These are phyloP conservation scores for Trichoderma sp. DNA, from an alignment of 2,329 filamentous ascomycete genomes.

Conservation along the genomic window DNA sequence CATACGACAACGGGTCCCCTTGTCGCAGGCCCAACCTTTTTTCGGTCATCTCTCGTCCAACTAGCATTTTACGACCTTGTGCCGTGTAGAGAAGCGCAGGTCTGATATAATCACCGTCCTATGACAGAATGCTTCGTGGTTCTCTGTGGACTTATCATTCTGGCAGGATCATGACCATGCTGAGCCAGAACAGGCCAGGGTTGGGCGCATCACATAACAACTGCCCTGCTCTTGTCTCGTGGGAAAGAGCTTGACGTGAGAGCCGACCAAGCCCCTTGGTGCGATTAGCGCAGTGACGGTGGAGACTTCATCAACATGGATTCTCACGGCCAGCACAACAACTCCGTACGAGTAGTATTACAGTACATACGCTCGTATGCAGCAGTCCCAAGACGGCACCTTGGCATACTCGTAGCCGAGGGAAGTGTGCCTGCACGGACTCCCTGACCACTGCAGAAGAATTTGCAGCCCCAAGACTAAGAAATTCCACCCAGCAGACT, in stretches of 20 bases:
- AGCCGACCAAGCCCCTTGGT: neutral
- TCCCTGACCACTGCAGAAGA: neutral
- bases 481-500: neutral
- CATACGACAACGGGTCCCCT: constrained; percentile 11
- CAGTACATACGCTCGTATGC: neutral
- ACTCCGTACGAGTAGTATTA: neutral
- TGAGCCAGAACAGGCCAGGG: neutral
- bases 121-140: neutral
- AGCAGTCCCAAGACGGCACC: constrained; percentile 4
- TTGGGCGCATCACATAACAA: neutral
- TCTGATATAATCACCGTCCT: neutral
- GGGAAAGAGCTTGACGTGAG: neutral
- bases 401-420: neutral
- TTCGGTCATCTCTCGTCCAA: constrained; percentile 16
- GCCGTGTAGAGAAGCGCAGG: neutral
- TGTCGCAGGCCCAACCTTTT: neutral
- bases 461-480: neutral
- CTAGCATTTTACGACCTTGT: neutral
- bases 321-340: neutral
- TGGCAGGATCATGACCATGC: neutral
- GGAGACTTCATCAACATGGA: constrained; percentile 2
- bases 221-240: neutral
- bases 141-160: neutral
- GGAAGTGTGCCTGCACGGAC: neutral
- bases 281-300: constrained; percentile 5